These are phyloP conservation scores for Lentinula raphanica DNA, from an alignment of 768 basidiomycete genomes.

Conservation along the genomic window DNA sequence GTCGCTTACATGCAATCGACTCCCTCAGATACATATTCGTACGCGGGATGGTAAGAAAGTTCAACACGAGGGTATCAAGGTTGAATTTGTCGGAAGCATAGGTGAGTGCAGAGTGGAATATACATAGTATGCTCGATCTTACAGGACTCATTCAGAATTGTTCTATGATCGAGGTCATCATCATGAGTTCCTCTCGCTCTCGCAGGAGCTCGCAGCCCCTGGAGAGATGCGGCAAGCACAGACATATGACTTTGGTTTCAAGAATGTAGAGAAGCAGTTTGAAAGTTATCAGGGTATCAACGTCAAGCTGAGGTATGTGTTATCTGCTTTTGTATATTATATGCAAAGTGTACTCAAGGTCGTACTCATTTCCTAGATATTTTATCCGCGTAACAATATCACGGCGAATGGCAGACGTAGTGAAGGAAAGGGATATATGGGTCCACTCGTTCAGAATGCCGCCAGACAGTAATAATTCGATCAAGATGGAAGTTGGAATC, in stretches of 20 bases:
- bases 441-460: conserved; percentile 99
- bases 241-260: conserved; percentile 95
- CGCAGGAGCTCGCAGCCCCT: conserved; percentile 92
- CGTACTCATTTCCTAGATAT: conserved; percentile 52
- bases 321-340: not conserved
- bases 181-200: conserved; percentile 93
- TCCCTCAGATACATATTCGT: conserved; percentile 71
- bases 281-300: conserved; percentile 98
- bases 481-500: conserved; percentile 99
- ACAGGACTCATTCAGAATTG: conserved; percentile 45
- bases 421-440: conserved; percentile 93
- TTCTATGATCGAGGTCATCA: conserved; percentile 99
- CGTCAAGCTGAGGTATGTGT: conserved; percentile 83
- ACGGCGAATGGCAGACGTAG: conserved; percentile 86
- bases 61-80: conserved; percentile 93
- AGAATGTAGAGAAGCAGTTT: conserved; percentile 99
- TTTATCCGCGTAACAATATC: conserved; percentile 89
- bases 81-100: conserved; percentile 95
- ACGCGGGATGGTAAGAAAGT: conserved; percentile 94
- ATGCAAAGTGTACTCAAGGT: not conserved
- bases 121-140: not conserved
- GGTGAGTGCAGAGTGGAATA: conserved; percentile 47
- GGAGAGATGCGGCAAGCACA: conserved; percentile 96
- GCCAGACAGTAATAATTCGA: conserved; percentile 94
- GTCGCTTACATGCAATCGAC: not conserved